Evolutionary conservation across 441 rosid species (phyloP).

Genomic region (Lepidium campestre): DNA sequence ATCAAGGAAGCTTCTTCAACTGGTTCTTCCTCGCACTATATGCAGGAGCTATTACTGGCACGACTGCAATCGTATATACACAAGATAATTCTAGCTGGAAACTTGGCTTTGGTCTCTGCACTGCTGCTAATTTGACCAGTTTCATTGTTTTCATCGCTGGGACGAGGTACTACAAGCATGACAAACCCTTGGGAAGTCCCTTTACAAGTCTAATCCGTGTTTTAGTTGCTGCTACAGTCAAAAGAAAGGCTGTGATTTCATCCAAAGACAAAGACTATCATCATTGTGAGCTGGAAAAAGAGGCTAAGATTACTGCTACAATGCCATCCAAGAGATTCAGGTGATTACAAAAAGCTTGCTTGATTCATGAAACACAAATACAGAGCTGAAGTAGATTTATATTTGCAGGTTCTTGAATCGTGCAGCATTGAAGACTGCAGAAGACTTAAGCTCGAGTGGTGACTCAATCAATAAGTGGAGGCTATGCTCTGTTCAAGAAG

Average conservation of each 20-base stretch:
- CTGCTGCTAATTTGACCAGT: slow-evolving; percentile 26
- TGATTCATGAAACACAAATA: not conserved
- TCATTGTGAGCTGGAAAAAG: not conserved
- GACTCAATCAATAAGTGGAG: not conserved
- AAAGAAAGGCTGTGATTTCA: slow-evolving; percentile 29
- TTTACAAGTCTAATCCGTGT: slow-evolving; percentile 38
- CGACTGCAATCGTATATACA: slow-evolving; percentile 32
- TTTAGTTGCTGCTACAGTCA: slow-evolving; percentile 29
- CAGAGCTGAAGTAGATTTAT: not conserved
- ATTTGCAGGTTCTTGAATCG: slow-evolving; percentile 39
- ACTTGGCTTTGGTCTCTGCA: slow-evolving; percentile 39
- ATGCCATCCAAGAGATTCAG: slow-evolving; percentile 24
- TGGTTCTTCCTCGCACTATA: slow-evolving; percentile 38
- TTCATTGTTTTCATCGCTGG: slow-evolving; percentile 35
- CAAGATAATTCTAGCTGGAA: slow-evolving; percentile 47
- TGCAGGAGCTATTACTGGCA: not conserved
- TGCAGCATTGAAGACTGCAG: slow-evolving; percentile 38
- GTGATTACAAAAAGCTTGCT: not conserved
- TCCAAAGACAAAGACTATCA: slow-evolving; percentile 27
- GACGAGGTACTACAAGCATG: slow-evolving; percentile 27
- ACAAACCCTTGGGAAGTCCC: slow-evolving; percentile 49
- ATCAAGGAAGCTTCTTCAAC: slow-evolving; percentile 43
- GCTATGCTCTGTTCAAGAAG: slow-evolving; percentile 16
- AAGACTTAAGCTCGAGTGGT: slow-evolving; percentile 16
- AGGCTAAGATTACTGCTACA: not conserved